Evolutionary conservation across 495 filamentous ascomycete genomes (phyloP), one percentile per base, ranked within the genome.

Genomic region (Aspergillus hancockii): DNA sequence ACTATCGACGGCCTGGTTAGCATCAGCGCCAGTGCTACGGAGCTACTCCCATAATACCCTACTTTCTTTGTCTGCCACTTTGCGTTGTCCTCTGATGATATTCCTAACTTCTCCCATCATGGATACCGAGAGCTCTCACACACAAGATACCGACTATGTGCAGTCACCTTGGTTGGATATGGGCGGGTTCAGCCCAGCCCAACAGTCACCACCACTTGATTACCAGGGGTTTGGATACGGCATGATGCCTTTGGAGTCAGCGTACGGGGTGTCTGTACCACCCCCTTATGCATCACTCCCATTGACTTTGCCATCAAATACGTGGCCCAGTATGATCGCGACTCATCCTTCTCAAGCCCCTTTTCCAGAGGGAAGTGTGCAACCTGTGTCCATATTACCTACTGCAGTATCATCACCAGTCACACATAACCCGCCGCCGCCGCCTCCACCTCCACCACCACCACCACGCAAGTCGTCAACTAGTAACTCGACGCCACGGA

Each of bases 281-380:
- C 78, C 78, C 41, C 76, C 75, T 19, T 80, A 80, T 61, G 65
- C 73, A 31, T 75, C 75, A 13, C 79, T 87, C 51, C 83, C 86
- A 67, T 76, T 89, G 58, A 83, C 88, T 51, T 79, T 87, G 78
- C 82, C 84, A n/a, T 81, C 81, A 49, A 83, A 85, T 67, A 75
- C 85, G 52, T 90, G 88, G 88, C 88, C 88, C 18, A 90, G 87
- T 68, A 82, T 88, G 79, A 79, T 89, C 63, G 83, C 85, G 10
- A 55, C 59, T 3, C 67, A 71, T 32, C 38, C 34, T 28, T 59
- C 70, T 12, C 67, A 55, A 45, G 18, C 25, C 8, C 34, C 69
- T 40, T 73, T 74, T 61, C 63, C 69, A 49, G 75, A 79, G 18
- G 52, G 49, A n/a, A 47, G 60, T 28, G n/a, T 70, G 53, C 57